A percentile compares a stretch with the other conserved stretches of the same genome.
These are phyloP conservation scores for Xylaria intraflava DNA, from an alignment of 495 filamentous ascomycete species.

Conservation along the genomic window DNA sequence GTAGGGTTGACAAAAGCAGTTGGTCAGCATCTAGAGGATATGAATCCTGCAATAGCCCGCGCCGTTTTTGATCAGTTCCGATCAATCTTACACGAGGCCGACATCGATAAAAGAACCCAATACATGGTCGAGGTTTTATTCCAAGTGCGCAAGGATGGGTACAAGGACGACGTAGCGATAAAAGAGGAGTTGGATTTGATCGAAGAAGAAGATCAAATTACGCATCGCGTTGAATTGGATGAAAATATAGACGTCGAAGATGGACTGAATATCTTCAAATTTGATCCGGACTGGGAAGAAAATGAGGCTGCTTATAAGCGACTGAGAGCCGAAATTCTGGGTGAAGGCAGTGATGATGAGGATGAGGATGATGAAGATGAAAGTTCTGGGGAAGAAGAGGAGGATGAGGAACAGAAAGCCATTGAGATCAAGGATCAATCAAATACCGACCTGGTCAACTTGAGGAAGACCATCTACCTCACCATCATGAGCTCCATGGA, in stretches of 20 bases:
- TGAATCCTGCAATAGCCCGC: slow-evolving; percentile 76
- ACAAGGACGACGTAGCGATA: slow-evolving; percentile 87
- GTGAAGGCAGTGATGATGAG: slow-evolving; percentile 77
- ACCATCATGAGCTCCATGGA: slow-evolving; percentile 94
- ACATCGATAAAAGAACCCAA: slow-evolving; percentile 92
- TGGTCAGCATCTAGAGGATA: slow-evolving; percentile 88
- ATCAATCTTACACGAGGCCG: slow-evolving; percentile 88
- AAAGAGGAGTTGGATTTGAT: slow-evolving; percentile 92
- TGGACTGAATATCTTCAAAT: slow-evolving; percentile 89
- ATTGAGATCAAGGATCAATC: slow-evolving; percentile 97
- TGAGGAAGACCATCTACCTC: slow-evolving; percentile 90
- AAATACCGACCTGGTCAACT: slow-evolving; percentile 88
- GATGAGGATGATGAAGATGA: slow-evolving; percentile 62
- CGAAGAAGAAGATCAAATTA: slow-evolving; percentile 96
- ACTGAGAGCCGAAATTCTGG: slow-evolving; percentile 87
- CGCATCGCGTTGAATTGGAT: slow-evolving; percentile 70
- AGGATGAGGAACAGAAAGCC: slow-evolving; percentile 57
- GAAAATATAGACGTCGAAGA: slow-evolving; percentile 80
- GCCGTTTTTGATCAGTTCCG: slow-evolving; percentile 94
- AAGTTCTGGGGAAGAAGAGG: slow-evolving; percentile 77
- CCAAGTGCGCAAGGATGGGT: slow-evolving; percentile 91
- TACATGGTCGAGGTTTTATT: slow-evolving; percentile 99
- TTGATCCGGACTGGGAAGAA: slow-evolving; percentile 80
- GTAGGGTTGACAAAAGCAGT: slow-evolving; percentile 86
- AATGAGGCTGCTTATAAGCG: slow-evolving; percentile 86